Percentiles rank a stretch among this genome's conserved stretches.
Conservation (phyloP, 768 basidiomycete genomes). For the Lepiota subincarnata region DNA sequence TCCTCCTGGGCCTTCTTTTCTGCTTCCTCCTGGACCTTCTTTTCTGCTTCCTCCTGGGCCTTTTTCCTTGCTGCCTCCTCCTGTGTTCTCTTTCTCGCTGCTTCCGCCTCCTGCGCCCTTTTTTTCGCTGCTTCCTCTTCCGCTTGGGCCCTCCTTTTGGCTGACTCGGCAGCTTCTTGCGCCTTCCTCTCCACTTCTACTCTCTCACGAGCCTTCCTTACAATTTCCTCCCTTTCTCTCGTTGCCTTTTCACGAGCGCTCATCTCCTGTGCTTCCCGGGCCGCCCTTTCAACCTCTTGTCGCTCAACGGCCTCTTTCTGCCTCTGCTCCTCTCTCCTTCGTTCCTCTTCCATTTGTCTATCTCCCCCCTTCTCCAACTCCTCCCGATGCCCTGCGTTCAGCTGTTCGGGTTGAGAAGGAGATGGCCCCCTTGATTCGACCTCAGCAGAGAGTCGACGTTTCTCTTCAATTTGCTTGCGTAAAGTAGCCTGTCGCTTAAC, state of each 20-base stretch:
- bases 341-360: constrained; percentile 2
- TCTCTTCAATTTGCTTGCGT: not conserved
- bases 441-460: not conserved
- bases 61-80: not conserved
- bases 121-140: not conserved
- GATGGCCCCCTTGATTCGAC: not conserved
- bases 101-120: not conserved
- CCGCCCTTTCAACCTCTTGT: not conserved
- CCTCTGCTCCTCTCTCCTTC: constrained; percentile 2
- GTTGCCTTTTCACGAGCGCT: not conserved
- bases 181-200: not conserved
- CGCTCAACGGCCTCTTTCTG: not conserved
- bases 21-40: not conserved
- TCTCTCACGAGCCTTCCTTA: not conserved
- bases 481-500: not conserved
- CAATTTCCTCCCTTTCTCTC: not conserved
- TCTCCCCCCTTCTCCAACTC: not conserved
- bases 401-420: not conserved
- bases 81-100: too few species aligned
- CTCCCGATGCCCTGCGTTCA: not conserved
- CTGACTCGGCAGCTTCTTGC: not conserved
- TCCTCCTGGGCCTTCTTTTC: not conserved
- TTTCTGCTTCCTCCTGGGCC: not conserved
- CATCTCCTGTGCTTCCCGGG: not conserved
- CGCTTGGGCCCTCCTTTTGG: not conserved